Conservation (phyloP, 805 yeast species). For the Suhomyces pyralidae region DNA sequence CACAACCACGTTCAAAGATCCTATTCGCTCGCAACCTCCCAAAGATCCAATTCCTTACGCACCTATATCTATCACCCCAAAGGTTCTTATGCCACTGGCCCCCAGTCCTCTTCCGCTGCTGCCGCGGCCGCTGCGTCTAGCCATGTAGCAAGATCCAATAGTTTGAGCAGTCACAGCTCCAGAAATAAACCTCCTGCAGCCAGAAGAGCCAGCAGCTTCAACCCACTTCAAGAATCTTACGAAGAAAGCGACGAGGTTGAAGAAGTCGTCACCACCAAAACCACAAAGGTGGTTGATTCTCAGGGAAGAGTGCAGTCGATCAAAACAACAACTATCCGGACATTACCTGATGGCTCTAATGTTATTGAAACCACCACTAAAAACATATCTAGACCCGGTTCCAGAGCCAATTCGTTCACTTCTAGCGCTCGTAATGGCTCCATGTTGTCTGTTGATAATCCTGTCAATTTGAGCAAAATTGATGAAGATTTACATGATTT, state of each 20-base stretch:
- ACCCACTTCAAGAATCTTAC: conserved; percentile 9
- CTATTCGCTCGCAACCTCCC: conserved; percentile 19
- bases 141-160: not conserved
- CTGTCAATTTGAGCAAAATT: conserved; percentile 32
- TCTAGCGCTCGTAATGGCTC: conserved; percentile 19
- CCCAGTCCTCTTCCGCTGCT: not conserved
- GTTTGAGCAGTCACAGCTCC: not conserved
- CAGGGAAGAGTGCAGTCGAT: conserved; percentile 38
- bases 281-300: conserved; percentile 40
- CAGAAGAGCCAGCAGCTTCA: not conserved
- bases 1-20: conserved; percentile 12
- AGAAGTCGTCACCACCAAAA: conserved; percentile 36
- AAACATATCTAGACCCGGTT: conserved; percentile 33
- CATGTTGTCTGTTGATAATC: conserved; percentile 14
- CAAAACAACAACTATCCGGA: conserved; percentile 37
- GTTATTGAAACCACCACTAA: conserved; percentile 42
- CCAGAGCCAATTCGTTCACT: conserved; percentile 29
- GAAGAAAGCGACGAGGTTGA: conserved; percentile 13
- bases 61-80: conserved; percentile 38
- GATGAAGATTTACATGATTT: conserved; percentile 44
- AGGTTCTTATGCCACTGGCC: conserved; percentile 36
- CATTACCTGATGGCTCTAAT: conserved; percentile 42
- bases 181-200: not conserved
- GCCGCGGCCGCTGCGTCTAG: not conserved
- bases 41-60: conserved; percentile 32